phyloP scores from a whole-genome alignment of 495 filamentous ascomycete species.

The Mycothermus thermophilus region DNA sequence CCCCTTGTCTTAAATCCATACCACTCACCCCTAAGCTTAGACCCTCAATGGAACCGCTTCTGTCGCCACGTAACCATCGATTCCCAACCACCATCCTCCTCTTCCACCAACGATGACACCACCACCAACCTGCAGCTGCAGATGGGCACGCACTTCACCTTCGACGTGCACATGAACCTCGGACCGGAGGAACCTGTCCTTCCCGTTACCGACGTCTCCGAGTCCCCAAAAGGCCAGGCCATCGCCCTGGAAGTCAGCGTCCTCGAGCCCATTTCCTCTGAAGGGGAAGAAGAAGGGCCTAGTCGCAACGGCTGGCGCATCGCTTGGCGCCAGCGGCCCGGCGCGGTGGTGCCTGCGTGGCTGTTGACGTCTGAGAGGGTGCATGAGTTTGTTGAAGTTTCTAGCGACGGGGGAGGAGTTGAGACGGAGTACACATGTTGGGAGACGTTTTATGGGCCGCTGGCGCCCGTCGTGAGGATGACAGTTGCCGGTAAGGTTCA shows the following conservation, averaged over 20 bases:
- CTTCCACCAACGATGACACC: not conserved
- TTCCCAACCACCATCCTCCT: constrained; percentile 5
- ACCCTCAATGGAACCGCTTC: constrained; percentile 26
- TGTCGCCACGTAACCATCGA: constrained; percentile 15
- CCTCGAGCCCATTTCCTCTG: constrained; percentile 19
- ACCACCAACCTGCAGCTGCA: constrained; percentile 8
- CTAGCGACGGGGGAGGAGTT: too few species aligned
- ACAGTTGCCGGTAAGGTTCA: constrained; percentile 12
- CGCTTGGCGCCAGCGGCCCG: constrained; percentile 15
- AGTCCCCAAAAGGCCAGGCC: not conserved
- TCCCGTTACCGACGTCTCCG: not conserved
- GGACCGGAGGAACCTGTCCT: constrained; percentile 1
- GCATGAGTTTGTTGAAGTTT: constrained; percentile 23
- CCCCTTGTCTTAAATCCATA: too few species aligned
- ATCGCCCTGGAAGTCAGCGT: constrained; percentile 15
- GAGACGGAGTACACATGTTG: constrained; percentile 19
- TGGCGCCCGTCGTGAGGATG: constrained; percentile 16
- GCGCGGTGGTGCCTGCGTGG: constrained; percentile 9
- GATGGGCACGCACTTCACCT: constrained; percentile 19
- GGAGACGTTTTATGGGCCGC: constrained; percentile 28
- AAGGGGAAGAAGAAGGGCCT: constrained; percentile 6
- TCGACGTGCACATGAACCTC: constrained; percentile 23
- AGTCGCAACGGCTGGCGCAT: constrained; percentile 18
- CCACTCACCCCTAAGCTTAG: too few species aligned
- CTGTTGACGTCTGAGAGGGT: constrained; percentile 24